phyloP scores from a whole-genome alignment of 495 filamentous ascomycete genomes.

The Umbilicaria muhlenbergii region DNA sequence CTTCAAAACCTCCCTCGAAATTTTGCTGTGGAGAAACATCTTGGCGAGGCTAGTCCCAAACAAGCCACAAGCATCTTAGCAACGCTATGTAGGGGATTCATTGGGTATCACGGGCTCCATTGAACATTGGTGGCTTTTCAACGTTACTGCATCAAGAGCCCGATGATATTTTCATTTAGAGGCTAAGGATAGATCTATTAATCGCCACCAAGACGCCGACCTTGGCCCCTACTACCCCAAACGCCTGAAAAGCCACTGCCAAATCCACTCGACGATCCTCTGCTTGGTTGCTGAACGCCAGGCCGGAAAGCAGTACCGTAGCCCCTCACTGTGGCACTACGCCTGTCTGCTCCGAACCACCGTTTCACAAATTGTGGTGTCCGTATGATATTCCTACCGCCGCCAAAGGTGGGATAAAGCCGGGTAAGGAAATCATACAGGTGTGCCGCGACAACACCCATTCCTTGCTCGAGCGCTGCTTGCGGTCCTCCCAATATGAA shows the following conservation, averaged over 20 bases:
- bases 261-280: conserved; percentile 20
- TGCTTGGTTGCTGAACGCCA: conserved; percentile 10
- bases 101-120: neutral
- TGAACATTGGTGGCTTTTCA: neutral
- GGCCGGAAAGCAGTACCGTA: conserved; percentile 45
- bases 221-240: conserved; percentile 52
- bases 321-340: conserved; percentile 21
- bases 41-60: neutral
- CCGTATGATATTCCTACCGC: conserved; percentile 51
- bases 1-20: too few species aligned
- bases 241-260: conserved; percentile 24
- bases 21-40: neutral
- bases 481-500: conserved; percentile 38
- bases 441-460: conserved; percentile 68
- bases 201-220: conserved; percentile 47
- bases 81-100: neutral
- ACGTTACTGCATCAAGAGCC: neutral
- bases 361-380: conserved; percentile 53
- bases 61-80: neutral
- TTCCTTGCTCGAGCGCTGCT: conserved; percentile 37
- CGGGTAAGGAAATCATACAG: conserved; percentile 72
- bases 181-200: conserved; percentile 3
- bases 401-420: conserved; percentile 70
- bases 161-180: neutral
- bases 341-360: conserved; percentile 35